A percentile compares a stretch with the other conserved stretches of the same genome.
Conservation (phyloP, 768 basidiomycete genomes). For the Suillus discolor region DNA sequence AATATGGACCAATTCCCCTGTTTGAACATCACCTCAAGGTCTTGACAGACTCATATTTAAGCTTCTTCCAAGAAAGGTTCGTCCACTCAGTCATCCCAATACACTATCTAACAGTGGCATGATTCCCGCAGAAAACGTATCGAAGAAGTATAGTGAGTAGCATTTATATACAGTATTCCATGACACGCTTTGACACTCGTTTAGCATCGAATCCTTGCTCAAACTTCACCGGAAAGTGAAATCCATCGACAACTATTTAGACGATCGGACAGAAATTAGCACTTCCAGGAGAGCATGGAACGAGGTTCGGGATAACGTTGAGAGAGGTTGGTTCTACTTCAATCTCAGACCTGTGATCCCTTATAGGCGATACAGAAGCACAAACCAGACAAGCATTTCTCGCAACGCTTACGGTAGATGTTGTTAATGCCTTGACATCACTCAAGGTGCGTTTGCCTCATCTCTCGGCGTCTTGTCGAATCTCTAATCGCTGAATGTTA, state of each 20-base stretch:
- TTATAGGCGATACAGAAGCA: conserved; percentile 55
- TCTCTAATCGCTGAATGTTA: conserved; percentile 30
- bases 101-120: conserved; percentile 18
- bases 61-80: conserved; percentile 86
- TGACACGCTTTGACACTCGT: conserved; percentile 11
- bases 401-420: conserved; percentile 66
- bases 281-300: conserved; percentile 76
- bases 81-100: conserved; percentile 23
- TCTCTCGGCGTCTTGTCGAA: background rate
- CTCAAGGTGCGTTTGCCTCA: conserved; percentile 54
- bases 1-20: conserved; percentile 60
- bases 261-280: conserved; percentile 68
- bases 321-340: conserved; percentile 57
- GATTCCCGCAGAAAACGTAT: conserved; percentile 62
- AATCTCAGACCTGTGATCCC: background rate
- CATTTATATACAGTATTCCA: background rate
- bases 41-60: conserved; percentile 72
- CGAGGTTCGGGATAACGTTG: conserved; percentile 84
- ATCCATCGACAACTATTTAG: conserved; percentile 68
- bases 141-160: conserved; percentile 80
- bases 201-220: conserved; percentile 73
- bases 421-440: conserved; percentile 66
- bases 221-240: conserved; percentile 74
- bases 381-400: conserved; percentile 83
- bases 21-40: conserved; percentile 74